Evolutionary conservation across 2,329 filamentous ascomycete species (phyloP).

Genomic region (Fusarium veterinarium): DNA sequence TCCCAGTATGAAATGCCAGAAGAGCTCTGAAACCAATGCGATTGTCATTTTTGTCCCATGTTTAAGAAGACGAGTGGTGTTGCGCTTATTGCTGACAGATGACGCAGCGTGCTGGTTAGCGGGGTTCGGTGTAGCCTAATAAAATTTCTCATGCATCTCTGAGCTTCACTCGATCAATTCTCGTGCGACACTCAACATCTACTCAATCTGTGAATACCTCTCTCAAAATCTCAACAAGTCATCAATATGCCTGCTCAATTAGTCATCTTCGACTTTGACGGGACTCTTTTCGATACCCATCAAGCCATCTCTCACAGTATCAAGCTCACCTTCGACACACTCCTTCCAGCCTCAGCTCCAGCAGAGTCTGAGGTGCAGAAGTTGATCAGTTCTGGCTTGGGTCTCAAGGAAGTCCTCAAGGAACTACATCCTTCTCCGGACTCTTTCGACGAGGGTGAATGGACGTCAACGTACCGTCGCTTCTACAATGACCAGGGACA

Average conservation of each 20-base stretch:
- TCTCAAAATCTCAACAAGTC: rapidly evolving
- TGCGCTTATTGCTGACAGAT: neutral
- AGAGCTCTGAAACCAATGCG: neutral
- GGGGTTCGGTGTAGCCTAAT: neutral
- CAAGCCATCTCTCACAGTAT: slow-evolving; percentile 15
- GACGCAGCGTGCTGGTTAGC: neutral
- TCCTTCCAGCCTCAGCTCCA: neutral
- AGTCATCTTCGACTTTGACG: slow-evolving; percentile 16
- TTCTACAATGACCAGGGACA: slow-evolving; percentile 11
- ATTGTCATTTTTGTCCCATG: neutral
- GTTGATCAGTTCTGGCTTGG: neutral
- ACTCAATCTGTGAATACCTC: rapidly evolving
- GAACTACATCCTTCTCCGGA: neutral
- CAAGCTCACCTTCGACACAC: neutral
- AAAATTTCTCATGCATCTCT: neutral
- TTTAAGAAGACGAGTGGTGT: rapidly evolving
- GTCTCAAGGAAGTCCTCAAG: neutral
- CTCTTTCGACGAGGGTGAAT: neutral
- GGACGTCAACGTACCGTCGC: slow-evolving; percentile 1
- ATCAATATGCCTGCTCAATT: neutral
- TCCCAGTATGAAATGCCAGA: slow-evolving; percentile 16
- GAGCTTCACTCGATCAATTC: neutral
- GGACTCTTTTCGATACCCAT: slow-evolving; percentile 14
- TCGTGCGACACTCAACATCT: rapidly evolving
- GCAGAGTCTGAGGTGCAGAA: neutral